Conservation (phyloP, 139 green algal genomes). For the Chlamydomonas sphaeroides region DNA sequence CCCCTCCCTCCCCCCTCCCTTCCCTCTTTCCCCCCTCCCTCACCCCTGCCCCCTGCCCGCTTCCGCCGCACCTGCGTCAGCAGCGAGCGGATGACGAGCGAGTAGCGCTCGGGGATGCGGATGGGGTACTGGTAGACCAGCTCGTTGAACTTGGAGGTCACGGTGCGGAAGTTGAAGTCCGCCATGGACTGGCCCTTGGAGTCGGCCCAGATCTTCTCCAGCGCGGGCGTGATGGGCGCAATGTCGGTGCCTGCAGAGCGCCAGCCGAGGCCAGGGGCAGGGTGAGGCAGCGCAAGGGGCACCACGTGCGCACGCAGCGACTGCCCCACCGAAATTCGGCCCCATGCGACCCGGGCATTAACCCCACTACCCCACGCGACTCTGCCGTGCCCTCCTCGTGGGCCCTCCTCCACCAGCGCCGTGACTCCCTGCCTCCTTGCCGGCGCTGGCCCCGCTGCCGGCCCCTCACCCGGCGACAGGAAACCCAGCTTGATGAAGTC, state of each 20-base stretch:
- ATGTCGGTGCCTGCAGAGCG: constrained; percentile 91
- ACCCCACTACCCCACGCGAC: too few relatives aligned
- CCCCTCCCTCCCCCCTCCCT: not conserved
- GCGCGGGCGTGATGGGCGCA: constrained; percentile 89
- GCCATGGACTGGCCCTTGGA: constrained; percentile 81
- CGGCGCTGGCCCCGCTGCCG: not conserved
- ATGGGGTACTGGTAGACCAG: constrained; percentile 99
- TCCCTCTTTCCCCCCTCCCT: not conserved
- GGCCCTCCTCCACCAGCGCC: not conserved
- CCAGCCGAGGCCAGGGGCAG: too few relatives aligned
- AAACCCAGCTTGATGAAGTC: constrained; percentile 99
- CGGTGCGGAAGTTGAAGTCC: constrained; percentile 97
- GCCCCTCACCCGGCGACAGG: constrained; percentile 61
- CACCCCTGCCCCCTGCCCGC: not conserved
- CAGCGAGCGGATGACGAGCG: constrained; percentile 93
- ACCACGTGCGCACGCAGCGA: too few relatives aligned
- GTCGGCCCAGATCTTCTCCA: constrained; percentile 98
- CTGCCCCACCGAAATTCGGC: too few relatives aligned
- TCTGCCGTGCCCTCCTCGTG: too few relatives aligned
- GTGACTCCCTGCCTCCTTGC: not conserved
- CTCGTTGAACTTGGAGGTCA: constrained; percentile 99
- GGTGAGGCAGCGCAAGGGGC: too few relatives aligned
- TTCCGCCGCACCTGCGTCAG: constrained; percentile 80
- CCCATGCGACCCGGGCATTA: too few relatives aligned
- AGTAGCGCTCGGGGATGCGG: constrained; percentile 98